These are phyloP conservation scores for Fusarium phyllophilum DNA, from an alignment of 2,329 filamentous ascomycete genomes.

Conservation along the genomic window DNA sequence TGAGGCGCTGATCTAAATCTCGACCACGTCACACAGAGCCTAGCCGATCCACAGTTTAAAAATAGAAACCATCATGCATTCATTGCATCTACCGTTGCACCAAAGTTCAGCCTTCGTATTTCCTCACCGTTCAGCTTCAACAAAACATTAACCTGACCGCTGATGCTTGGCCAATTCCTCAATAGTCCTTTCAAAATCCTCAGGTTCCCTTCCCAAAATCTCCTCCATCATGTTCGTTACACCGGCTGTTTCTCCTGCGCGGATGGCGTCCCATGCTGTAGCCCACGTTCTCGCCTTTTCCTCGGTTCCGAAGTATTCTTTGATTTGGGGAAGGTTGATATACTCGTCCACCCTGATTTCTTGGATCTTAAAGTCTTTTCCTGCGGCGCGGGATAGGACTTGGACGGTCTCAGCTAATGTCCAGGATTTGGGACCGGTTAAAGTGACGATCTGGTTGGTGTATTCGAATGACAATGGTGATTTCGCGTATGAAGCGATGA, in stretches of 20 bases:
- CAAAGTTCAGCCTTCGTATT: background rate
- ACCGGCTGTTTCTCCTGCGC: constrained; percentile 16
- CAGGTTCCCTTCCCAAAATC: constrained; percentile 17
- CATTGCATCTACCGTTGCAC: background rate
- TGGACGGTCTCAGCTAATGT: constrained; percentile 9
- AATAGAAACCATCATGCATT: background rate
- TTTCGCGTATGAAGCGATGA: constrained; percentile 14
- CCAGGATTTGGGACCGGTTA: constrained; percentile 12
- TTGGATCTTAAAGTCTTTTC: background rate
- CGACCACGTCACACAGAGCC: background rate
- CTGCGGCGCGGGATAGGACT: background rate
- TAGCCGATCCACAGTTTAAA: background rate
- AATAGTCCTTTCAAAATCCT: constrained; percentile 26
- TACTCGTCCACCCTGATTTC: constrained; percentile 28
- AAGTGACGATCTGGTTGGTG: constrained; percentile 9
- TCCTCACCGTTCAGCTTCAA: background rate
- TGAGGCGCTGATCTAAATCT: background rate
- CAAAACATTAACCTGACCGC: background rate
- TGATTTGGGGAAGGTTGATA: constrained; percentile 7
- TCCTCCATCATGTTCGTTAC: background rate
- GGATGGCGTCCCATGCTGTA: constrained; percentile 33
- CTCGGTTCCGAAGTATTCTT: constrained; percentile 2
- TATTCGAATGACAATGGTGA: background rate
- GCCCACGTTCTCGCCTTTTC: constrained; percentile 21
- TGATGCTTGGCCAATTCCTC: background rate